Percentiles rank a stretch among this genome's conserved stretches.
These are phyloP conservation scores for Mycena kentingensis DNA, from an alignment of 768 basidiomycete species.

Conservation along the genomic window DNA sequence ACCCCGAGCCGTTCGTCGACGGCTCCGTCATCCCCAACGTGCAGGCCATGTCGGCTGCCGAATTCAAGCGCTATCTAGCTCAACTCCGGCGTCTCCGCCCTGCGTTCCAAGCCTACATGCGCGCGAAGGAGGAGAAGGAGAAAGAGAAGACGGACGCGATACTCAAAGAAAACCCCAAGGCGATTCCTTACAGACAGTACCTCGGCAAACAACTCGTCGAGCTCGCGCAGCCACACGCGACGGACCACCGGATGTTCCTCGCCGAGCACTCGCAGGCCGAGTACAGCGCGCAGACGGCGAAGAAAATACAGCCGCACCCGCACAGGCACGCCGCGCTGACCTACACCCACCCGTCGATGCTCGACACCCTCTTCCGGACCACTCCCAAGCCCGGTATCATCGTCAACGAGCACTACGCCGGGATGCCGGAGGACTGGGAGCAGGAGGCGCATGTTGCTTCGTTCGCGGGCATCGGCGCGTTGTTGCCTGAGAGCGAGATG, in stretches of 20 bases:
- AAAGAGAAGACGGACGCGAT: neutral
- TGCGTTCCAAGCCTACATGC: constrained; percentile 52
- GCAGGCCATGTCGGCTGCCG: constrained; percentile 55
- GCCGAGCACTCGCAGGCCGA: constrained; percentile 21
- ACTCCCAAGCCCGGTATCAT: constrained; percentile 62
- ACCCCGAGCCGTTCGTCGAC: constrained; percentile 5
- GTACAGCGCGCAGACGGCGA: constrained; percentile 25
- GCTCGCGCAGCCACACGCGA: constrained; percentile 26
- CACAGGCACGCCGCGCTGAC: constrained; percentile 64
- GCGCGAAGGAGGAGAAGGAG: constrained; percentile 23
- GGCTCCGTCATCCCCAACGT: constrained; percentile 49
- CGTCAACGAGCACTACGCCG: constrained; percentile 33
- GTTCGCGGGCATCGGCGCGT: constrained; percentile 16
- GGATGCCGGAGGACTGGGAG: neutral
- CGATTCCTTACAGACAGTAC: neutral
- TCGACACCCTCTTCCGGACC: constrained; percentile 57
- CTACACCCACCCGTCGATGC: constrained; percentile 54
- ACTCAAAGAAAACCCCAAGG: neutral
- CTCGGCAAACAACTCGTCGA: constrained; percentile 24
- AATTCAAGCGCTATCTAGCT: constrained; percentile 63
- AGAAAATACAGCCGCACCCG: constrained; percentile 60
- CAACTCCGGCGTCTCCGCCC: constrained; percentile 58
- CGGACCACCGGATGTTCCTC: constrained; percentile 43
- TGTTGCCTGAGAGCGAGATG: neutral
- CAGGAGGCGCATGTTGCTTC: neutral